Conservation (phyloP, 2,329 filamentous ascomycete genomes). For the Mycosphaerella sp. region DNA sequence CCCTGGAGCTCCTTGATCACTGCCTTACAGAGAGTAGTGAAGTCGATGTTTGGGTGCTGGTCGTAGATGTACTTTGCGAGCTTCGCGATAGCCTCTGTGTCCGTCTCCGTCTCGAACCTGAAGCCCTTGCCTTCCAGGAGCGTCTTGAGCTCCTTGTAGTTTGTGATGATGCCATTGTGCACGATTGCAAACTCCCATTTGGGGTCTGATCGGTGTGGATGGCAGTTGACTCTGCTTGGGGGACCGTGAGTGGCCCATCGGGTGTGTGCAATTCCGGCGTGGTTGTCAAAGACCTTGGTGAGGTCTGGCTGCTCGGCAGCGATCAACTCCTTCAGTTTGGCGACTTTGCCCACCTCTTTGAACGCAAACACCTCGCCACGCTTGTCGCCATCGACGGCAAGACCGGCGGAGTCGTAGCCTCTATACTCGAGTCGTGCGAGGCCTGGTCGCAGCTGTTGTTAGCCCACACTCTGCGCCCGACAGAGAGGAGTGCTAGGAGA, state of each 20-base stretch:
- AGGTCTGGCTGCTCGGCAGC: constrained; percentile 75
- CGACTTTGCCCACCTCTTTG: constrained; percentile 99
- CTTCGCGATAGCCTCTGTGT: constrained; percentile 99
- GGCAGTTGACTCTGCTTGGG: constrained; percentile 92
- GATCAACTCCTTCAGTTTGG: constrained; percentile 90
- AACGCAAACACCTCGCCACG: constrained; percentile 95
- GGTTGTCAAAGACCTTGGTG: constrained; percentile 92
- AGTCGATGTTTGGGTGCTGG: constrained; percentile 86
- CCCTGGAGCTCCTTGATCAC: constrained; percentile 98
- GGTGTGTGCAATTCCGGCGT: constrained; percentile 97
- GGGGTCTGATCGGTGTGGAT: constrained; percentile 94
- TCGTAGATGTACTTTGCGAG: constrained; percentile 97
- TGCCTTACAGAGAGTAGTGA: constrained; percentile 93
- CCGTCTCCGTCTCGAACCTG: constrained; percentile 98
- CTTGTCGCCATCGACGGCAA: constrained; percentile 96
- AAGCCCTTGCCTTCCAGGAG: constrained; percentile 91
- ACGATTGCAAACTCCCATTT: constrained; percentile 96
- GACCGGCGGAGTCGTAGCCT: constrained; percentile 95
- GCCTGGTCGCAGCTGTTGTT: constrained; percentile 49
- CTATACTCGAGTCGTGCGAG: constrained; percentile 95
- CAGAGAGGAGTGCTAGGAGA: constrained; percentile 11
- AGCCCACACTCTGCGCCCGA: constrained; percentile 6
- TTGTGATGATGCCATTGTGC: constrained; percentile 99
- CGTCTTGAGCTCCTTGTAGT: constrained; percentile 99
- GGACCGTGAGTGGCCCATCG: constrained; percentile 97